Conservation (phyloP, 768 basidiomycete genomes). For the Naganishia onofrii region DNA sequence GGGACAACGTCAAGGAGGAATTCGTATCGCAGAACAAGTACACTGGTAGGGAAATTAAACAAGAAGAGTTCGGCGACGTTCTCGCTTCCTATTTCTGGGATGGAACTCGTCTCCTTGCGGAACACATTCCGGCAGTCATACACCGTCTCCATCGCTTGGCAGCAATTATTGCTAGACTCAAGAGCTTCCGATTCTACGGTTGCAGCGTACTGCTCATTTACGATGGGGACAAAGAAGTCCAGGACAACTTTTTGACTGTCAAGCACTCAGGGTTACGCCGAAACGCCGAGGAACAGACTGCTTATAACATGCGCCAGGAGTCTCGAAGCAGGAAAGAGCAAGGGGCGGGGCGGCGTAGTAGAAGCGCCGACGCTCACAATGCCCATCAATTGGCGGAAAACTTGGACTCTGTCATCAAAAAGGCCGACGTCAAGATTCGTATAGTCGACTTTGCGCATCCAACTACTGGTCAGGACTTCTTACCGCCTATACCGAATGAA, state of each 20-base stretch:
- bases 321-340: slow-evolving; percentile 13
- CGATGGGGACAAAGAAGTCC: slow-evolving; percentile 86
- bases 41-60: slow-evolving; percentile 81
- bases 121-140: slow-evolving; percentile 87
- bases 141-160: slow-evolving; percentile 93
- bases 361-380: slow-evolving; percentile 38
- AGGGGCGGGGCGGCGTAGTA: slow-evolving; percentile 34
- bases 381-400: slow-evolving; percentile 15
- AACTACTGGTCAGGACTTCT: slow-evolving; percentile 89
- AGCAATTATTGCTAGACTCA: slow-evolving; percentile 78
- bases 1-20: slow-evolving; percentile 77
- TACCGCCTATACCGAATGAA: slow-evolving; percentile 53
- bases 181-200: slow-evolving; percentile 97
- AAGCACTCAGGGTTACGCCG: slow-evolving; percentile 35
- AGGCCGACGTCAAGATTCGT: slow-evolving; percentile 91
- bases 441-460: slow-evolving; percentile 99
- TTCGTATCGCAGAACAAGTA: slow-evolving; percentile 96
- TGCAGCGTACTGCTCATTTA: slow-evolving; percentile 95
- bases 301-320: slow-evolving; percentile 37
- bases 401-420: slow-evolving; percentile 30
- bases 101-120: slow-evolving; percentile 74
- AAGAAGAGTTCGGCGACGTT: slow-evolving; percentile 77
- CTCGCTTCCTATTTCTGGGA: slow-evolving; percentile 80
- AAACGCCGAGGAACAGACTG: slow-evolving; percentile 36
- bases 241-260: slow-evolving; percentile 67